Evolutionary conservation across 148 eudicot species (phyloP).

Genomic region (Euryodendron excelsum): DNA sequence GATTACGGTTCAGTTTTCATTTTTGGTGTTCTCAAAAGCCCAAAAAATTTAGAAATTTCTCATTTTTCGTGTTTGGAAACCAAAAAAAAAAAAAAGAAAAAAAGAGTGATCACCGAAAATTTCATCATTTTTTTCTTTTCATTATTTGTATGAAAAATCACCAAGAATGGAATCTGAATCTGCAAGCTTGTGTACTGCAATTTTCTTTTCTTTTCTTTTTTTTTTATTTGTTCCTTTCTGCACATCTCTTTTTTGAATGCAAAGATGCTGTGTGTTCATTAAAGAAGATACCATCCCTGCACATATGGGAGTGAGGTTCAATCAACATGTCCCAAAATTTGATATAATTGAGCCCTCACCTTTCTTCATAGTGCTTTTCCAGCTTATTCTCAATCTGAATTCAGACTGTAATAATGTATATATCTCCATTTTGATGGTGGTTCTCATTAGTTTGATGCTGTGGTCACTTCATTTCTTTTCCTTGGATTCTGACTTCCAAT

Average conservation of each 20-base stretch:
- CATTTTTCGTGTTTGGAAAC: too few species aligned
- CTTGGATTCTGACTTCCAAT: conserved; percentile 16
- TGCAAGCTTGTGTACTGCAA: background rate
- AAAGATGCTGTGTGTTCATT: conserved; percentile 9
- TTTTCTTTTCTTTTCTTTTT: too few species aligned
- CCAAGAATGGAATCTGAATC: conserved; percentile 4
- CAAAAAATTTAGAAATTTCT: too few species aligned
- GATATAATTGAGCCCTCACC: background rate
- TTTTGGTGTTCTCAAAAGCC: too few species aligned
- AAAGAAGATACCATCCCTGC: conserved; percentile 11
- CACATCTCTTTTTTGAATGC: background rate
- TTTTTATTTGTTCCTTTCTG: too few species aligned
- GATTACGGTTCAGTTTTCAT: too few species aligned
- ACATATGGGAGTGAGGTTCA: conserved; percentile 14
- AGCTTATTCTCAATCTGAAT: background rate
- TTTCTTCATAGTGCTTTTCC: background rate
- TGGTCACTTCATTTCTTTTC: conserved; percentile 4
- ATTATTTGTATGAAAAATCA: too few species aligned
- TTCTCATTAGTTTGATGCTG: background rate
- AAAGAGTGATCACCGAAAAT: too few species aligned
- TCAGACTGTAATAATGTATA: background rate
- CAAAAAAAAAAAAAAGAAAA: too few species aligned
- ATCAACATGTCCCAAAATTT: conserved; percentile 3
- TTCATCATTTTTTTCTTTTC: too few species aligned
- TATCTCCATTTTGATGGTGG: background rate